These are phyloP conservation scores for Bolboschoenus planiculmis DNA, from an alignment of 176 grass and related monocot genomes.

Conservation along the genomic window DNA sequence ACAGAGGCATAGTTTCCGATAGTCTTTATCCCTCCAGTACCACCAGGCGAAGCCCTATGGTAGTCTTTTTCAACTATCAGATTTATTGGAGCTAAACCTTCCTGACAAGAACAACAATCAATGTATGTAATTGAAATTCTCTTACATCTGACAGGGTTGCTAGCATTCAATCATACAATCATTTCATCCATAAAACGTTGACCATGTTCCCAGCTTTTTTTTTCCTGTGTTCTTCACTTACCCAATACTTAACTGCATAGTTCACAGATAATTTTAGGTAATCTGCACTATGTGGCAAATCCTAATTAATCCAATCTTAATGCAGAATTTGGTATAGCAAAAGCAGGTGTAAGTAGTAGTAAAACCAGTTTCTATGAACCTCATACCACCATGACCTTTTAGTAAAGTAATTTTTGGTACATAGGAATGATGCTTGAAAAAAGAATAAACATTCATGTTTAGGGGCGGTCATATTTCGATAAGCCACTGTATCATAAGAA, in stretches of 20 bases:
- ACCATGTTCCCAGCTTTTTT: neutral
- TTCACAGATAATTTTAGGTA: neutral
- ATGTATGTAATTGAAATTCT: neutral
- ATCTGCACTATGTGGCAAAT: neutral
- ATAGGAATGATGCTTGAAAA: neutral
- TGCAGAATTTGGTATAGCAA: neutral
- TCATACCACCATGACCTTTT: neutral
- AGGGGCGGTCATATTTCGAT: neutral
- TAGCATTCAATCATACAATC: neutral
- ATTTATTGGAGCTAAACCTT: constrained; percentile 94
- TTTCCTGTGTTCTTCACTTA: neutral
- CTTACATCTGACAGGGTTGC: neutral
- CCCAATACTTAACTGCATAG: neutral
- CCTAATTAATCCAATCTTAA: neutral
- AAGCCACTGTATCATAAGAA: neutral
- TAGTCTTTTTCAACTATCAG: constrained; percentile 84
- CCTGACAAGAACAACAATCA: constrained; percentile 38
- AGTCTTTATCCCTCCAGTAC: constrained; percentile 87
- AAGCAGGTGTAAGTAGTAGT: neutral
- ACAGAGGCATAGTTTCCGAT: constrained; percentile 98
- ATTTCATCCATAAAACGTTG: neutral
- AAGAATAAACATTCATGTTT: neutral
- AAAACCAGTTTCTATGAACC: neutral
- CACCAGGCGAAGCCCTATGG: constrained; percentile 80
- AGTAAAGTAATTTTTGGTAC: neutral